Evolutionary conservation across 2,329 filamentous ascomycete species (phyloP).

Genomic region (Chaetomium olivaceum): DNA sequence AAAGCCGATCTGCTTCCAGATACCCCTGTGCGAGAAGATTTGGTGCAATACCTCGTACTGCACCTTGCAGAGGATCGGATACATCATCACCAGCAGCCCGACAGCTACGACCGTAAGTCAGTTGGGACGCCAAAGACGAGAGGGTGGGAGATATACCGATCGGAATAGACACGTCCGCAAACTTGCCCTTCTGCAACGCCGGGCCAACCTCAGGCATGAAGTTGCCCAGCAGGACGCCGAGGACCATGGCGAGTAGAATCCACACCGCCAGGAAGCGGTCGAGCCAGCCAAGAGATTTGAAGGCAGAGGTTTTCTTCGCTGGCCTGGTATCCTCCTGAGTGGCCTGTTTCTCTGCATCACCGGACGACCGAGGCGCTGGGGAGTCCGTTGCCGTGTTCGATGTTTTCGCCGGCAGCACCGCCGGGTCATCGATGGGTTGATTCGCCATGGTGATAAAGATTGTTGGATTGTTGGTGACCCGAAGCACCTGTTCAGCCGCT

Average conservation of each 20-base stretch:
- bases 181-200: not conserved
- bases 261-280: not conserved
- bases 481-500: too few species aligned
- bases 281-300: not conserved
- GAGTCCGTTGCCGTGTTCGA: not conserved
- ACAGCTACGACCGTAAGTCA: not conserved
- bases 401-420: not conserved
- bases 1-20: not conserved
- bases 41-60: not conserved
- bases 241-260: not conserved
- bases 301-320: not conserved
- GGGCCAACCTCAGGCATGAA: not conserved
- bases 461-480: too few species aligned
- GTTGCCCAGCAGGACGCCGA: not conserved
- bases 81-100: not conserved
- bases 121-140: not conserved
- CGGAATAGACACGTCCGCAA: not conserved
- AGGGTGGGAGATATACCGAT: not conserved
- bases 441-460: not conserved
- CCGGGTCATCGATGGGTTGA: not conserved
- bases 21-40: not conserved
- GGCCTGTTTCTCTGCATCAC: not conserved
- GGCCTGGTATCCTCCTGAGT: not conserved
- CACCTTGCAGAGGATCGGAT: not conserved
- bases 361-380: not conserved